These are phyloP conservation scores for Carnegiea gigantea DNA, from an alignment of 179 eudicot species.

Conservation along the genomic window DNA sequence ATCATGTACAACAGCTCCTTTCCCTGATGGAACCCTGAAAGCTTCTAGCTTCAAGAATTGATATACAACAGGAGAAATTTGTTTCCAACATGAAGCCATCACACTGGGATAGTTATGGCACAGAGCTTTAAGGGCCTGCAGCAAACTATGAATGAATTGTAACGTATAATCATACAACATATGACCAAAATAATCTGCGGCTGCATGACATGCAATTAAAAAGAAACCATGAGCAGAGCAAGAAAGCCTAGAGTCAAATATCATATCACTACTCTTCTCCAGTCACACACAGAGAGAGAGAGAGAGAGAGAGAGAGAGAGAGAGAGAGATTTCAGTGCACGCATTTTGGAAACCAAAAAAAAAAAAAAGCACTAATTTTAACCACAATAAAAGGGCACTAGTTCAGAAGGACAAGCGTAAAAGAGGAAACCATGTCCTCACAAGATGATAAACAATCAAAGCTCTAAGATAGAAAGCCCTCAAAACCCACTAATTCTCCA, in stretches of 20 bases:
- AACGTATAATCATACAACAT: slow-evolving; percentile 23
- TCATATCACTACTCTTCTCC: neutral
- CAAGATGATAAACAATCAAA: neutral
- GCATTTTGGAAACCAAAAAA: neutral
- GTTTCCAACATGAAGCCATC: slow-evolving; percentile 66
- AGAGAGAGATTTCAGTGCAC: neutral
- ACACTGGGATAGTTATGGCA: slow-evolving; percentile 85
- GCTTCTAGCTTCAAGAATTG: slow-evolving; percentile 44
- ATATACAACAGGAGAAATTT: slow-evolving; percentile 51
- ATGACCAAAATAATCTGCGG: neutral
- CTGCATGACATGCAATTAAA: neutral
- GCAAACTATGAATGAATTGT: slow-evolving; percentile 27
- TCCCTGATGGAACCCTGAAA: slow-evolving; percentile 39
- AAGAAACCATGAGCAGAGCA: neutral
- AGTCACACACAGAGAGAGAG: neutral
- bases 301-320: neutral
- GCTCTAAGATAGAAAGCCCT: neutral
- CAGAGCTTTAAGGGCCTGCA: slow-evolving; percentile 93
- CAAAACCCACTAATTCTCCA: neutral
- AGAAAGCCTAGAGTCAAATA: neutral
- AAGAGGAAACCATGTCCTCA: neutral
- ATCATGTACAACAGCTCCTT: slow-evolving; percentile 41
- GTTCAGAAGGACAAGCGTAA: neutral
- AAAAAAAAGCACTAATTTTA: too few relatives aligned
- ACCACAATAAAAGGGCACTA: neutral